Base-by-base conservation (phyloP, 2,329 filamentous ascomycete genomes). In the Lanzia echinophila region DNA sequence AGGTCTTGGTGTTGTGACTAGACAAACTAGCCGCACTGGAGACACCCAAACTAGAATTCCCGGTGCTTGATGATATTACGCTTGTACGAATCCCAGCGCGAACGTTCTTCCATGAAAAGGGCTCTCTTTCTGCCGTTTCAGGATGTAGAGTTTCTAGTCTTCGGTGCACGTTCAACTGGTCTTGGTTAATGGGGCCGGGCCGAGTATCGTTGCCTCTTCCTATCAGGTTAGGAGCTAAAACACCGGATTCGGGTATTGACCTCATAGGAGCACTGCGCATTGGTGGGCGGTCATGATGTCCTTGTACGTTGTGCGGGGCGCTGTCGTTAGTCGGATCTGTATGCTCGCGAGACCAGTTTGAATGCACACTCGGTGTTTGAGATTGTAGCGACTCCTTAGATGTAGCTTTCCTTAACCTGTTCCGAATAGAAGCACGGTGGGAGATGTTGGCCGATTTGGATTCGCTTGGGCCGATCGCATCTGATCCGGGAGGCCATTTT, bases 1-100 rank as follows among this genome's bases (percentile, higher is more conserved):
- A 68, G 13, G 63, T 61, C 34, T 60, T 66, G 2, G 65, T 66
- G 24, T 65, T 66, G 2, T 61, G 61, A 54, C 65, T 68, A 10
- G 65, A 66, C 33, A 65, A 56, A 48, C 67, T 68, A 6, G 62
- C 60, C 34, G 61, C 54, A 56, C 65, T 68, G 3, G 63, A 62
- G 7, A 49, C 46, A 36, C 62, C 63, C 58, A 51, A 28, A 19
- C 50, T 53, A 15, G 50, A 52, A 46, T 52, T 22, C 11, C 50
- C 41, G 19, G 41, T 34, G 4, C 24, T 47, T 10, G 32, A 38
- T 22, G 50, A 53, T 2, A 53, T 19, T 34, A 49, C 20, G 31
- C 50, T 53, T 6, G 19, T 47, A 22, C 50, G 50, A 19, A 47
- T 42, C 34, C 39, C 63, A 4, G 58, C 47, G 11, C 60, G 58